Conservation (phyloP, 345 rosid species). For the Eucalyptus sp. region DNA sequence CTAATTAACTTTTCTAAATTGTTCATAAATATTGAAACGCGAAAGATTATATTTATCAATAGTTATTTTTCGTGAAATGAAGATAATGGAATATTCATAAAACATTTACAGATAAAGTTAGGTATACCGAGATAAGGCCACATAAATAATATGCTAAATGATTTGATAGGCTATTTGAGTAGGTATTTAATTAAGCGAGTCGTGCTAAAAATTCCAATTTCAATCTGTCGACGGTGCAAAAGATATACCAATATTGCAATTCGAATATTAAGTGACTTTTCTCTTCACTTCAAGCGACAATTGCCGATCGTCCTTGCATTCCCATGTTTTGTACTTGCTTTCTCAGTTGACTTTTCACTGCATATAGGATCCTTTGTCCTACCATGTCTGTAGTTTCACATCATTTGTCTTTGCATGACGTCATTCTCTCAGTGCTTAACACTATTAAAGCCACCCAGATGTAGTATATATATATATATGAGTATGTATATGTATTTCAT, state of each 20-base stretch:
- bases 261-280: not conserved
- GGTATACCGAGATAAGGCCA: not conserved
- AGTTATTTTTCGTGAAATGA: not conserved
- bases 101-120: not conserved
- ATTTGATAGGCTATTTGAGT: not conserved
- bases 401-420: not conserved
- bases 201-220: not conserved
- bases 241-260: not conserved
- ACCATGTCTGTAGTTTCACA: not conserved
- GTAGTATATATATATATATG: not conserved
- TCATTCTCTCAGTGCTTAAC: not conserved
- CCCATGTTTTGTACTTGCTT: not conserved
- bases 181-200: not conserved
- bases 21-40: not conserved
- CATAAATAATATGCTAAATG: not conserved
- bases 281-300: not conserved
- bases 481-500: not conserved
- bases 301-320: not conserved
- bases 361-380: not conserved
- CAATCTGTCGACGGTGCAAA: not conserved
- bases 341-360: not conserved
- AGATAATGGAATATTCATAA: not conserved
- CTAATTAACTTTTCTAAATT: not conserved
- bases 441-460: not conserved
- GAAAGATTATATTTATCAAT: not conserved